Evolutionary conservation across 768 basidiomycete genomes (phyloP).

Genomic region (Naganishia onofrii): DNA sequence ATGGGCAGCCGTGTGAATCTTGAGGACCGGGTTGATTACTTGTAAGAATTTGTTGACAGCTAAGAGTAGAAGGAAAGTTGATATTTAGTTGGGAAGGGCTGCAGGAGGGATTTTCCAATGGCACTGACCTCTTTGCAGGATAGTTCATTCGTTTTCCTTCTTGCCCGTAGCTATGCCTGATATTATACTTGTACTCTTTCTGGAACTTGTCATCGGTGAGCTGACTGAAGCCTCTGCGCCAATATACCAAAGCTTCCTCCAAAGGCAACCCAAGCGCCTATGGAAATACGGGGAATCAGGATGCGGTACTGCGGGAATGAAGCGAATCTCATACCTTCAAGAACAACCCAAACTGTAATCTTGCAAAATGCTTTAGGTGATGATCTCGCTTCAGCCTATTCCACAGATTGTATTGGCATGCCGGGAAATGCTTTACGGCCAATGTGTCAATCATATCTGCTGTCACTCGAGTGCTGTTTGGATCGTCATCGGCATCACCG

Average conservation of each 20-base stretch:
- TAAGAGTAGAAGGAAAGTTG: slow-evolving; percentile 49
- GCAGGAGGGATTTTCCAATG: background rate
- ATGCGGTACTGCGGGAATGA: background rate
- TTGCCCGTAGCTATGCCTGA: slow-evolving; percentile 88
- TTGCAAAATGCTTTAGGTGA: slow-evolving; percentile 88
- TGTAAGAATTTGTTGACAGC: slow-evolving; percentile 85
- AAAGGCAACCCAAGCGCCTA: slow-evolving; percentile 89
- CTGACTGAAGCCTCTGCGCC: slow-evolving; percentile 76
- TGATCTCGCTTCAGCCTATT: slow-evolving; percentile 70
- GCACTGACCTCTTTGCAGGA: slow-evolving; percentile 74
- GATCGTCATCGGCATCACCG: slow-evolving; percentile 52
- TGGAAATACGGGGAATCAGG: background rate
- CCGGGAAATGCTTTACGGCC: slow-evolving; percentile 81
- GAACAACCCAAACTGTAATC: slow-evolving; percentile 88
- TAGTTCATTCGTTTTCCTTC: slow-evolving; percentile 95
- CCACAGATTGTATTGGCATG: slow-evolving; percentile 91
- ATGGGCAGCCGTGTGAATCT: slow-evolving; percentile 86
- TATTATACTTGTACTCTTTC: slow-evolving; percentile 96
- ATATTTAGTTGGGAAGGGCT: background rate
- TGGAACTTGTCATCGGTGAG: slow-evolving; percentile 93
- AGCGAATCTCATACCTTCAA: slow-evolving; percentile 65
- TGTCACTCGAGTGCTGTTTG: slow-evolving; percentile 66
- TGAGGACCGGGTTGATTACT: slow-evolving; percentile 64
- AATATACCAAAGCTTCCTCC: slow-evolving; percentile 89
- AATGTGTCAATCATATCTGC: slow-evolving; percentile 93